Evolutionary conservation across 768 basidiomycete genomes (phyloP).

Genomic region (Megacollybia marginata): DNA sequence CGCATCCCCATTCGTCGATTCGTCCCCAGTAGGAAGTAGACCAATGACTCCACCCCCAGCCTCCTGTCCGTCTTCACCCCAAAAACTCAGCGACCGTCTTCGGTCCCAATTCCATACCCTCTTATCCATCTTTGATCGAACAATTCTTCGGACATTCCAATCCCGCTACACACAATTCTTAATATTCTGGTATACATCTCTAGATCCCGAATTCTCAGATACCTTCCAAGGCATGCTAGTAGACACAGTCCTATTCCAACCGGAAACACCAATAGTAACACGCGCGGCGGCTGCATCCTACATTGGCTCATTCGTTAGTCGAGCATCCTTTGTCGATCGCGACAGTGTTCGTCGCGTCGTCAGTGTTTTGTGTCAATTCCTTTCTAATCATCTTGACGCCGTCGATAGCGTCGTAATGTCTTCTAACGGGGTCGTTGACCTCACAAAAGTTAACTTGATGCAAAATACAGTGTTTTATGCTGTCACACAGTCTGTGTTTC

Average conservation of each 20-base stretch:
- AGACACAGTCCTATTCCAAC: constrained; percentile 71
- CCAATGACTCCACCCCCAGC: background rate
- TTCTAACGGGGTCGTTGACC: constrained; percentile 3
- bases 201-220: constrained; percentile 83
- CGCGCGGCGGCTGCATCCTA: constrained; percentile 92
- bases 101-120: constrained; percentile 77
- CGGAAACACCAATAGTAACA: constrained; percentile 56
- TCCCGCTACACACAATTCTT: constrained; percentile 97
- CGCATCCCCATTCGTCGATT: background rate
- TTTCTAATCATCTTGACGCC: constrained; percentile 71
- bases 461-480: constrained; percentile 84
- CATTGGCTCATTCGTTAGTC: constrained; percentile 85
- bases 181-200: constrained; percentile 90
- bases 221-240: constrained; percentile 94
- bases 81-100: constrained; percentile 12
- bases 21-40: background rate
- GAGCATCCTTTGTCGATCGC: constrained; percentile 79
- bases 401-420: constrained; percentile 41
- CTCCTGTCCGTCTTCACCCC: background rate
- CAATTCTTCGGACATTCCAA: constrained; percentile 92
- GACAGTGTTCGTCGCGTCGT: constrained; percentile 69
- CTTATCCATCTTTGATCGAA: constrained; percentile 88
- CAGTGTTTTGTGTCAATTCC: constrained; percentile 78
- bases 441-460: constrained; percentile 16
- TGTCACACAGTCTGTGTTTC: constrained; percentile 83